Evolutionary conservation across 768 basidiomycete species (phyloP).

Genomic region (Lactarius hengduanensis): DNA sequence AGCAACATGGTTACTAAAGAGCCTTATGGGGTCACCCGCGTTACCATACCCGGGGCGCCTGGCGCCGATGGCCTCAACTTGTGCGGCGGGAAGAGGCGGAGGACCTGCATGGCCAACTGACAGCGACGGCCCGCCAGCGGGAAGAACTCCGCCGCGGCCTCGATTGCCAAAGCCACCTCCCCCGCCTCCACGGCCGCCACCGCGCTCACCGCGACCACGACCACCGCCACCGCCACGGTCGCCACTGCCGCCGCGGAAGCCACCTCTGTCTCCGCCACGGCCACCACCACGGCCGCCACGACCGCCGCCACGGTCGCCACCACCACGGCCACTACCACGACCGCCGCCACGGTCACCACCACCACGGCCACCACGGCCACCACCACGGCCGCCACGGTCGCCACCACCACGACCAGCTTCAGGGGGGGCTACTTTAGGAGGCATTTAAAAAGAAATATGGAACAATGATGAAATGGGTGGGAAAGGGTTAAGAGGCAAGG

Average conservation of each 20-base stretch:
- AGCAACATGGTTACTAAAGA: conserved; percentile 59
- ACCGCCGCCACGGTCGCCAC: not conserved
- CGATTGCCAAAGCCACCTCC: not conserved
- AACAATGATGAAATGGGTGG: not conserved
- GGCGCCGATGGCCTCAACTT: conserved; percentile 60
- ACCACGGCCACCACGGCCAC: not conserved
- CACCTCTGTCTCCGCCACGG: conserved; percentile 16
- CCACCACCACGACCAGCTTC: conserved; percentile 17
- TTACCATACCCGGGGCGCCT: conserved; percentile 62
- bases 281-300: conserved; percentile 31
- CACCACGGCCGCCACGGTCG: conserved; percentile 22
- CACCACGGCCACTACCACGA: not conserved
- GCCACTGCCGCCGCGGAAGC: not conserved
- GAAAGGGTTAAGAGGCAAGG: not conserved
- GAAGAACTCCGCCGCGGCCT: not conserved
- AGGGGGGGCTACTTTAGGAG: not conserved
- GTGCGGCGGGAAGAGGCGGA: conserved; percentile 33
- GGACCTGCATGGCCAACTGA: not conserved
- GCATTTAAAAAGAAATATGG: not conserved
- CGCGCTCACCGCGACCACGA: conserved; percentile 25
- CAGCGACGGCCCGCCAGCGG: not conserved
- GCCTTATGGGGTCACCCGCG: conserved; percentile 44
- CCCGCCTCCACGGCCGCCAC: conserved; percentile 30
- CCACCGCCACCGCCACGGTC: conserved; percentile 23
- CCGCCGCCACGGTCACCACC: not conserved